Base-by-base conservation (phyloP, 345 rosid species). In the Zanthoxylum bungeanum region DNA sequence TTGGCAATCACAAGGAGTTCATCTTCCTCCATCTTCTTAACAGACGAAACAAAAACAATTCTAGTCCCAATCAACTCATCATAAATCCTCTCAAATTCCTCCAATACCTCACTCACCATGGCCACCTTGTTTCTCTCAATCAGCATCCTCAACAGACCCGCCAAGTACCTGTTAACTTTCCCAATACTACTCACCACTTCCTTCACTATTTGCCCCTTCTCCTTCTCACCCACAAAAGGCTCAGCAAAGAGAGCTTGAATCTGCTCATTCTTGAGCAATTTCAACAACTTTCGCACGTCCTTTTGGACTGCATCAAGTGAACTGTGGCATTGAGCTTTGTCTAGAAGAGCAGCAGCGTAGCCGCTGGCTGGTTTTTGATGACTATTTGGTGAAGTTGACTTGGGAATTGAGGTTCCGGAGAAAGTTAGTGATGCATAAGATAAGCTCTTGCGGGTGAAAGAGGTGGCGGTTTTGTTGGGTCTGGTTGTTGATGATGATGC, bases 301-400 rank as follows among this genome's bases (percentile, higher is more conserved):
- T 64, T 76, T 30, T 61, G 80, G 34, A 85, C 83, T 28, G 61
- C 65, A 22, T 79, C 73, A 50, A 88, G 86, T 40, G 92, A 81
- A 60, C 73, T 56, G 76, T 73, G 84, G 75, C 82, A 67, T 9
- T 73, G 89, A 62, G 89, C 79, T 46, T 80, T 80, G 64, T 86
- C 89, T 6, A 90, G 69, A 64, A 92, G 93, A 2, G 97, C 97
- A 0, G 88, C 96, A 0, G 93, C 93, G 49, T 85, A 92, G 24
- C 97, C 96, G 1, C 76, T 82, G 17, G 89, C 86, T 1, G 91
- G 88, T 59, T 76, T 90, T 1, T 50, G 77, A 67, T 92, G 87
- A 66, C 36, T 44, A 14, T 34, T n/a, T 4, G 78, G 77, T 16
- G 82, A 46, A 27, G 82, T 57, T 49, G 58, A 53, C 47, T 58